Evolutionary conservation across 108 stramenopile genomes (phyloP).

Genomic region (Schizochytrium sp.): DNA sequence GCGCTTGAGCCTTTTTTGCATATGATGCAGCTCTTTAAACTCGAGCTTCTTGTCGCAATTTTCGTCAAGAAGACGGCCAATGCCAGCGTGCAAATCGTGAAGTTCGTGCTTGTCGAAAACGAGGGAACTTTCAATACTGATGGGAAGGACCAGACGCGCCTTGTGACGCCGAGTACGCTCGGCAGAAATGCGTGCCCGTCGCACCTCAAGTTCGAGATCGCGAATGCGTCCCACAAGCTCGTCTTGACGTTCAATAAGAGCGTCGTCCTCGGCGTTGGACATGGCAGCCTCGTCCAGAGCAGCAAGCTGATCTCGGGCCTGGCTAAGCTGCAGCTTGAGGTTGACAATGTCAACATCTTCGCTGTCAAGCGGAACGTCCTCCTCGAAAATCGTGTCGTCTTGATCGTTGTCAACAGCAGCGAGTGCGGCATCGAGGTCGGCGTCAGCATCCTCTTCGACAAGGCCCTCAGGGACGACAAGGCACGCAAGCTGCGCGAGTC

Average conservation of each 20-base stretch:
- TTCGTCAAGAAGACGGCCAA: neutral
- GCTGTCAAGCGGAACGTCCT: neutral
- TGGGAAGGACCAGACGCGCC: neutral
- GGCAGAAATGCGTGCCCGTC: neutral
- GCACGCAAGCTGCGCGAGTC: constrained; percentile 5
- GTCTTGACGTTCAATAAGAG: neutral
- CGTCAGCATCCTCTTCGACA: neutral
- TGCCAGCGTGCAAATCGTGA: neutral
- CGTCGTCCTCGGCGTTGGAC: neutral
- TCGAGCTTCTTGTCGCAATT: constrained; percentile 28
- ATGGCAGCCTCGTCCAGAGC: neutral
- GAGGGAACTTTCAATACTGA: neutral
- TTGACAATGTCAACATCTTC: neutral
- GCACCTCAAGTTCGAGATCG: neutral
- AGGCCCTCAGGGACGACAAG: neutral
- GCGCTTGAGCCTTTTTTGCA: constrained; percentile 17
- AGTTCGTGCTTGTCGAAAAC: neutral
- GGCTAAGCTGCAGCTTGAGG: neutral
- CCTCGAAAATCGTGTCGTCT: neutral
- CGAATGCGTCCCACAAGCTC: neutral
- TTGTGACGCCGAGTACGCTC: neutral
- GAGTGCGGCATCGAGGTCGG: neutral
- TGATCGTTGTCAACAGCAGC: neutral
- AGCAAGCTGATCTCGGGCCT: neutral
- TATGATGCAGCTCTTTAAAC: constrained; percentile 27